Percentiles rank a stretch among this genome's conserved stretches.
These are phyloP conservation scores for Ceratocystis alfenasii DNA, from an alignment of 2,329 filamentous ascomycete species.

Conservation along the genomic window DNA sequence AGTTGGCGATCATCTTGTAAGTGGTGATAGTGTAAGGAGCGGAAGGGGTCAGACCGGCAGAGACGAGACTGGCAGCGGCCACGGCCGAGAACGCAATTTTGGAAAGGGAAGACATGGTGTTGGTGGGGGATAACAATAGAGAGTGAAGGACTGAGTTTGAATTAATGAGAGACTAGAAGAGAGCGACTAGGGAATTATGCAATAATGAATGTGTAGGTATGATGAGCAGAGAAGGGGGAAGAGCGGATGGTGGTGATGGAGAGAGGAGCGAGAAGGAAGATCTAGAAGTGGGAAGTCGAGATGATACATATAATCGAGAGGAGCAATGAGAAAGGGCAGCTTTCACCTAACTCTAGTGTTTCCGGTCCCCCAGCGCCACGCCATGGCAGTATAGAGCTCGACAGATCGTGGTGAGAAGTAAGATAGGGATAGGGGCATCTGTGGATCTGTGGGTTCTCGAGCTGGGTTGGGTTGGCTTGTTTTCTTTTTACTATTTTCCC, in stretches of 20 bases:
- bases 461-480: too few relatives aligned
- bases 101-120: slow-evolving; percentile 14
- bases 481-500: too few relatives aligned
- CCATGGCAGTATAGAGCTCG: not conserved
- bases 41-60: not conserved
- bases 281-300: not conserved
- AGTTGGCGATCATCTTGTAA: slow-evolving; percentile 39
- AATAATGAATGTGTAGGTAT: not conserved
- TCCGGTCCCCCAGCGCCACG: not conserved
- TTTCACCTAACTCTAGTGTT: not conserved
- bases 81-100: slow-evolving; percentile 13
- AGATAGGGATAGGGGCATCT: too few relatives aligned
- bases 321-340: not conserved
- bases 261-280: not conserved
- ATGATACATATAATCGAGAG: not conserved
- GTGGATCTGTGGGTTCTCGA: too few relatives aligned
- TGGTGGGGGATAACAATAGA: not conserved
- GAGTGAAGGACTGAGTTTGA: not conserved
- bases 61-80: slow-evolving; percentile 6
- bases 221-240: not conserved
- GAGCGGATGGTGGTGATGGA: slow-evolving; percentile 7
- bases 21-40: slow-evolving; percentile 4
- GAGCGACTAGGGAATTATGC: not conserved
- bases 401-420: too few relatives aligned
- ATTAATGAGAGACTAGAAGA: not conserved